Evolutionary conservation across 2,329 filamentous ascomycete species (phyloP), one percentile per base, ranked within the genome.

Genomic region (Microcyclospora pomicola): DNA sequence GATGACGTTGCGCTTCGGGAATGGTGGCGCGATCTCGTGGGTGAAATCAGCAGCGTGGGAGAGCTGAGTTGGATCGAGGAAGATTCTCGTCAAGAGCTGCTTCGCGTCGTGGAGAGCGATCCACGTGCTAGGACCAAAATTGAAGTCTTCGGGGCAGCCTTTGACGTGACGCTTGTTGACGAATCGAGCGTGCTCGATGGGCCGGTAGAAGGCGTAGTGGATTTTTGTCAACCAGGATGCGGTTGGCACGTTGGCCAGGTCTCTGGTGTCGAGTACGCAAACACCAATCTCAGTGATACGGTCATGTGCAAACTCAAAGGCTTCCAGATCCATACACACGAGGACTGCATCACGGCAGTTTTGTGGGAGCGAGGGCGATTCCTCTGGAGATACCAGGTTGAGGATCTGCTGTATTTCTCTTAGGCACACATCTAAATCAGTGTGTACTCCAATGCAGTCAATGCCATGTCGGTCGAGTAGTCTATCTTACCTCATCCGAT

Each of bases 211-310:
- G 9, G 44, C 42, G 29, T 43, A 42, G 10, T 44, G 41, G 15
- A 55, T 52, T 10, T 49, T 44, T 2, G 24, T 29, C 15, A 53
- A 24, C 42, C 42, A 45, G 39, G 40, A 44, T 13, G 28, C 19
- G 14, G 33, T 38, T 15, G 36, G 15, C 7, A 39, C 19, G 30
- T 33, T 35, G 9, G 15, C 9, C 11, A 48, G 10, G 37, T 52
- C 33, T 7, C 41, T 37, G 11, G 45, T 51, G 33, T 55, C 52
- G 2, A 55, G 41, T 0, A 47, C 40, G 3, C 50, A 44, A n/a
- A 55, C 34, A 10, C 52, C 52, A n/a, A 55, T 39, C 36, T 55
- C 52, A 5, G 51, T 53, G 31, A 55, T 48, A 27, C 48, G 48
- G 11, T 36, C 37, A 13, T 49, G 47, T 19, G 33, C 41, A 14